These are phyloP conservation scores for Zymoseptoria pseudotritici DNA, from an alignment of 2,329 filamentous ascomycete genomes.

Conservation along the genomic window DNA sequence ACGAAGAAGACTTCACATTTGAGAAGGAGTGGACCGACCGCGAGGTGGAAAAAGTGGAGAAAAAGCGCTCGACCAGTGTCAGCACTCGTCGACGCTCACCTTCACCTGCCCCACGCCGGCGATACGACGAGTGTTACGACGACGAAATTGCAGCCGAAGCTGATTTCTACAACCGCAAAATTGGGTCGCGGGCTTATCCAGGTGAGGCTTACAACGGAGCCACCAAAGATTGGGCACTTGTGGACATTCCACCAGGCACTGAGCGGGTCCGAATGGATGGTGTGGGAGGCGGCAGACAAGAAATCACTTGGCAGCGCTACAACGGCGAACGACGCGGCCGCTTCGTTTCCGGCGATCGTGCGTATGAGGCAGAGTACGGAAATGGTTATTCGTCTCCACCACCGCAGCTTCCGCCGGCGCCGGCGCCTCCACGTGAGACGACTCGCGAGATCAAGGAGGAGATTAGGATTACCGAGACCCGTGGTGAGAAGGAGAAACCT, in stretches of 20 bases:
- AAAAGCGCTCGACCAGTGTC: slow-evolving; percentile 24
- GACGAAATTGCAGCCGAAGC: slow-evolving; percentile 48
- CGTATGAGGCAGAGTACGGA: slow-evolving; percentile 39
- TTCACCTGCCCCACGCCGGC: slow-evolving; percentile 17
- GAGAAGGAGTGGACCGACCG: slow-evolving; percentile 43
- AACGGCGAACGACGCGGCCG: slow-evolving; percentile 68
- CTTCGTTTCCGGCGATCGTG: slow-evolving; percentile 62
- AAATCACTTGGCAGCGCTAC: slow-evolving; percentile 72
- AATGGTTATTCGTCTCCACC: slow-evolving; percentile 16
- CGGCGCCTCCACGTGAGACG: slow-evolving; percentile 15
- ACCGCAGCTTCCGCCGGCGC: slow-evolving; percentile 18
- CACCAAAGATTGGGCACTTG: slow-evolving; percentile 70
- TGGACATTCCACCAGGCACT: slow-evolving; percentile 78
- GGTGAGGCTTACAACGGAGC: slow-evolving; percentile 69
- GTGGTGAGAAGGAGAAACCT: slow-evolving; percentile 10
- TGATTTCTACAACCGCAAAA: slow-evolving; percentile 60
- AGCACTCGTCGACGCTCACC: slow-evolving; percentile 33
- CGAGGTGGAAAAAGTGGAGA: slow-evolving; percentile 9
- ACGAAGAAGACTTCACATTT: slow-evolving; percentile 62
- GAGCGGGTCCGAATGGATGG: slow-evolving; percentile 78
- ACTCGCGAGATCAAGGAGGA: slow-evolving; percentile 44
- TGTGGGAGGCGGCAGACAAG: slow-evolving; percentile 63
- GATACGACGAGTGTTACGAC: slow-evolving; percentile 44
- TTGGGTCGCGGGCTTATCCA: slow-evolving; percentile 58
- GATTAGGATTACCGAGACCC: slow-evolving; percentile 29